A percentile compares a stretch with the other conserved stretches of the same genome.
Evolutionary conservation across 306 rosid species (phyloP).

Genomic region (Ceratonia siliqua): DNA sequence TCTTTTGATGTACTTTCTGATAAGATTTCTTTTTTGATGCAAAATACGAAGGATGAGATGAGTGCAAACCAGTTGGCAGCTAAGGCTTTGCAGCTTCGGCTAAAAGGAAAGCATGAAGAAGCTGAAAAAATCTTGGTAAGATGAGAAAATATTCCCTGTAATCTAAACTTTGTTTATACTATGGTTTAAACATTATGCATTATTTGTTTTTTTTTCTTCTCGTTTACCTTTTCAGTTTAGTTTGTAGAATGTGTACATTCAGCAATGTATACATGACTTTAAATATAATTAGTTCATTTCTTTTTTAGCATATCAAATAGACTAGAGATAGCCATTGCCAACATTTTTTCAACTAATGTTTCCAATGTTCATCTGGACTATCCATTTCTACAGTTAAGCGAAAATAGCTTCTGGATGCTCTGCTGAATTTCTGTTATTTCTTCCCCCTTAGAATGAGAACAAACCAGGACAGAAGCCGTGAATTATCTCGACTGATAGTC

Average conservation of each 20-base stretch:
- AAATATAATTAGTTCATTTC: not conserved
- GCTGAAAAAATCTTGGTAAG: constrained; percentile 80
- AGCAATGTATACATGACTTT: constrained; percentile 8
- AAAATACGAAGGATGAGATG: constrained; percentile 40
- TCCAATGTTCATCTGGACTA: not conserved
- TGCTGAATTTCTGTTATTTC: not conserved
- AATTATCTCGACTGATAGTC: not conserved
- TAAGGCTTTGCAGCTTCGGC: constrained; percentile 89
- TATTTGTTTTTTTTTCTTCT: not conserved
- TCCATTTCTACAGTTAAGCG: not conserved
- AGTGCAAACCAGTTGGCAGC: constrained; percentile 96
- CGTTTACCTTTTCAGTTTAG: not conserved
- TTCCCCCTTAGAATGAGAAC: not conserved
- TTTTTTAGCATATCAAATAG: not conserved
- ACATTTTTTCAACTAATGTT: constrained; percentile 7
- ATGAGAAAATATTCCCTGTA: constrained; percentile 9
- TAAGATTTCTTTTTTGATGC: not conserved
- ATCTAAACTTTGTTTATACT: not conserved
- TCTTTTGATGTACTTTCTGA: not conserved
- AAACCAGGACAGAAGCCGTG: not conserved
- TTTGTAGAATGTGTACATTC: not conserved
- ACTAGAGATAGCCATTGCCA: not conserved
- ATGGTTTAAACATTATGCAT: not conserved
- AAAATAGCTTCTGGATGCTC: not conserved
- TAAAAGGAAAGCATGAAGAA: constrained; percentile 92